phyloP scores from a whole-genome alignment of 257 asterid species.

The Fraxinus excelsior region DNA sequence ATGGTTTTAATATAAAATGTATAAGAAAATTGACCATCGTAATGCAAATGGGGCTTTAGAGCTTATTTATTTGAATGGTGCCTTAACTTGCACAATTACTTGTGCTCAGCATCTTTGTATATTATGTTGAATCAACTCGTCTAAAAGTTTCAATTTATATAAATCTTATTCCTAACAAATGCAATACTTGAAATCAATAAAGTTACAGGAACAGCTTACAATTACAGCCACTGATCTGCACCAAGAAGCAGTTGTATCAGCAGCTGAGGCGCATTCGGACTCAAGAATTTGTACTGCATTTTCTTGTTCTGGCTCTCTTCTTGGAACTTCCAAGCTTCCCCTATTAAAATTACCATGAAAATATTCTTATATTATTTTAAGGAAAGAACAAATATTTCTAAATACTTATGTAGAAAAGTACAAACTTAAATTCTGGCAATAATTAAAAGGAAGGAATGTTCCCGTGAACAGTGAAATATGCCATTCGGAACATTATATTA shows the following conservation, averaged over 20 bases:
- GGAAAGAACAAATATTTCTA: background rate
- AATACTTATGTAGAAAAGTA: background rate
- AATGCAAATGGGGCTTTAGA: background rate
- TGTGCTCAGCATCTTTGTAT: too few species aligned
- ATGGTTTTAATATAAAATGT: too few species aligned
- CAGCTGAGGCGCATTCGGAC: constrained; percentile 40
- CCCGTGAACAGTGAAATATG: constrained; percentile 10
- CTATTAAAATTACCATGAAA: constrained; percentile 29
- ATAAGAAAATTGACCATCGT: background rate
- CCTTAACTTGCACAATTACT: too few species aligned
- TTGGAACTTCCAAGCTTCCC: constrained; percentile 48
- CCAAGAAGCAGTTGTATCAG: constrained; percentile 52
- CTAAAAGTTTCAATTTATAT: too few species aligned
- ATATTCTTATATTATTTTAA: background rate
- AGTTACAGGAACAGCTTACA: constrained; percentile 40
- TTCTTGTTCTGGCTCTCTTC: constrained; percentile 38
- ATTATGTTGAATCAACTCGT: too few species aligned
- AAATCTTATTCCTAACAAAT: too few species aligned
- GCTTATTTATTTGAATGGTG: background rate
- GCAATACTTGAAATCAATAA: background rate
- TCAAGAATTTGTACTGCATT: constrained; percentile 24
- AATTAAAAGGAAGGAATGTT: background rate
- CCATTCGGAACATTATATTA: too few species aligned
- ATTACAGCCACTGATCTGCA: constrained; percentile 73
- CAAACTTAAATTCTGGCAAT: background rate